A percentile compares a stretch with the other conserved stretches of the same genome.
Evolutionary conservation across 2,329 filamentous ascomycete species (phyloP).

Genomic region (Aspergillus glaucus): DNA sequence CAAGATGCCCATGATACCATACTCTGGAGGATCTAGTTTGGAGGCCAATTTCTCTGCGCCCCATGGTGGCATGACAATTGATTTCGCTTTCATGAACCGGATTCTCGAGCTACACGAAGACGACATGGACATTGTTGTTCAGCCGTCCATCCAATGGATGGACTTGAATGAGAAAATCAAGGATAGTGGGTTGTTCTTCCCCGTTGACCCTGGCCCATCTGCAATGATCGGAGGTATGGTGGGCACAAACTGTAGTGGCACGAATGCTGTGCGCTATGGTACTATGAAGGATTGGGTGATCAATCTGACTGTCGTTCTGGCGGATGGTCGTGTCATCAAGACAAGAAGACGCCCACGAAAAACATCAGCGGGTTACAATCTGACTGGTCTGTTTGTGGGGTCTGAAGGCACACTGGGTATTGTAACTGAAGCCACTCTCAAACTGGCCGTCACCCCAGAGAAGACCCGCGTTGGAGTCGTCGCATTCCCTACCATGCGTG

Average conservation of each 20-base stretch:
- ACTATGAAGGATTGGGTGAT: conserved; percentile 74
- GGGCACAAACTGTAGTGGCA: conserved; percentile 61
- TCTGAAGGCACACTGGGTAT: conserved; percentile 67
- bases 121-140: conserved; percentile 89
- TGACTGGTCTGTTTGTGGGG: conserved; percentile 63
- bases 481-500: conserved; percentile 52
- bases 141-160: conserved; percentile 90
- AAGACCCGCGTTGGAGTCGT: conserved; percentile 61
- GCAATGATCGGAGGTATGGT: conserved; percentile 56
- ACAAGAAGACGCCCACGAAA: conserved; percentile 62
- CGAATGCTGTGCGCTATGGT: conserved; percentile 59
- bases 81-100: conserved; percentile 81
- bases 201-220: conserved; percentile 73
- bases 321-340: conserved; percentile 63
- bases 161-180: conserved; percentile 71
- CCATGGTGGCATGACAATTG: conserved; percentile 79
- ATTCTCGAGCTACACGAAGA: conserved; percentile 73
- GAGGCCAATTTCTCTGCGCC: conserved; percentile 89
- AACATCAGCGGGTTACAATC: conserved; percentile 64
- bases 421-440: conserved; percentile 64
- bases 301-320: conserved; percentile 63
- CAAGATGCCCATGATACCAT: conserved; percentile 77
- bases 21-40: conserved; percentile 76
- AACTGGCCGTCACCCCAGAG: conserved; percentile 58
- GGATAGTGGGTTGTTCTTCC: conserved; percentile 76